Base-by-base conservation (phyloP, 2,329 filamentous ascomycete genomes). In the Phaeosphaeria sp. region DNA sequence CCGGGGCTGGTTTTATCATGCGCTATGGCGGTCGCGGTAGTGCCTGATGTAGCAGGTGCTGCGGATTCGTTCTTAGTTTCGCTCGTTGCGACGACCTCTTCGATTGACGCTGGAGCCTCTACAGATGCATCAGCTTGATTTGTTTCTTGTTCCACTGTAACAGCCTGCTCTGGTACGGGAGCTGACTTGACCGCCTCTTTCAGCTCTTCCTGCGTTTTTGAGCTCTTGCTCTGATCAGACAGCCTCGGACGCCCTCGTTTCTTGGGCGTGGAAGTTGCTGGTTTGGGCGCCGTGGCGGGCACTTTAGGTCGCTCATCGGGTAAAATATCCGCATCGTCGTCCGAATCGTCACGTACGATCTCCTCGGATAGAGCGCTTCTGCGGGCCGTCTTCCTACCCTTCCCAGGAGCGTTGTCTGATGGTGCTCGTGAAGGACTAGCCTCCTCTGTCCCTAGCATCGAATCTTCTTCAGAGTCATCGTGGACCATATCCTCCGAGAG, bases 341-440 rank as follows among this genome's bases (percentile, higher is more conserved):
- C 65, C 2, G 59, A 55, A 18, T 66, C 59, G 24, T 66, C 63
- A 11, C 30, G 60, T 3, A 69, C 49, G 39, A 69, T 56, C 25
- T 65, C 66, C 25, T 62, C 65, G 8, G 60, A 67, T 20, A 68
- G 33, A 7, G 51, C 61, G 36, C 65, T 67, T 53, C 65, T 69
- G 18, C 63, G 63, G 22, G 63, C 56, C 13, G 59, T 53, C 22
- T 59, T 53, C 3, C 59, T 58, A 22, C 53, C 59, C 33, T 59
- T 59, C 49, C 54, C 64, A 5, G 58, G 46, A 27, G 59, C 48
- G 11, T 63, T 58, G 1, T 59, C 47, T 2, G 54, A 24, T 24
- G 57, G 51, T 15, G 53, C 43, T 17, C 39, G 56, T 40, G 51
- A 49, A 48, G 24, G 46, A 22, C n/a, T 61, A 27, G 30, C 48